phyloP scores from a whole-genome alignment of 441 rosid species.

The Viola pubescens region DNA sequence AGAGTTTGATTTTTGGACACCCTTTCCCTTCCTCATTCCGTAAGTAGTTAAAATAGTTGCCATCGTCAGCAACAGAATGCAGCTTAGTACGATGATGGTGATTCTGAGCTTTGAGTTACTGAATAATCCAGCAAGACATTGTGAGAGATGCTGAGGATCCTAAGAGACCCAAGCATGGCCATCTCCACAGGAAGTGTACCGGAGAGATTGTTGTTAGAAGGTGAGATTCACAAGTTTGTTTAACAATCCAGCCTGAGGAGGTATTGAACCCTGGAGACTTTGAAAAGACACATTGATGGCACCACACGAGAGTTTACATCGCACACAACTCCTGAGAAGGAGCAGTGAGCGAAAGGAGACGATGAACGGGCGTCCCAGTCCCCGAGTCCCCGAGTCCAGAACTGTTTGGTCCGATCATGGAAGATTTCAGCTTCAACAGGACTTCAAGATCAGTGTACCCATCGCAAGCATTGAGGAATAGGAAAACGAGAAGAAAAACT shows the following conservation, averaged over 20 bases:
- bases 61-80: conserved; percentile 27
- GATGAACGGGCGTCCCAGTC: conserved; percentile 44
- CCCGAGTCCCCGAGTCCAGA: conserved; percentile 49
- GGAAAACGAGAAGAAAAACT: conserved; percentile 21
- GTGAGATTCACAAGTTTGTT: conserved; percentile 55
- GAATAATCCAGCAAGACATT: conserved; percentile 32
- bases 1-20: conserved; percentile 34
- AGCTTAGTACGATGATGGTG: conserved; percentile 25
- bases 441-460: conserved; percentile 44
- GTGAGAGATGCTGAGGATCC: conserved; percentile 52
- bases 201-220: conserved; percentile 38
- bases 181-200: conserved; percentile 51
- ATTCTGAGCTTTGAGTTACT: conserved; percentile 39
- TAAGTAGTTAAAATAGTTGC: conserved; percentile 37
- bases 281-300: conserved; percentile 43
- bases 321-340: conserved; percentile 68
- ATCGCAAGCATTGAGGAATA: conserved; percentile 16
- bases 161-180: conserved; percentile 45
- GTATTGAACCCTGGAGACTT: conserved; percentile 44
- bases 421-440: conserved; percentile 56
- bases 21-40: conserved; percentile 35
- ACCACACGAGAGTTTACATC: conserved; percentile 42
- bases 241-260: conserved; percentile 59
- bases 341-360: conserved; percentile 55
- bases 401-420: conserved; percentile 45